Base-by-base conservation (phyloP, 1,139 yeast genomes). In the Maudiozyma humilis region DNA sequence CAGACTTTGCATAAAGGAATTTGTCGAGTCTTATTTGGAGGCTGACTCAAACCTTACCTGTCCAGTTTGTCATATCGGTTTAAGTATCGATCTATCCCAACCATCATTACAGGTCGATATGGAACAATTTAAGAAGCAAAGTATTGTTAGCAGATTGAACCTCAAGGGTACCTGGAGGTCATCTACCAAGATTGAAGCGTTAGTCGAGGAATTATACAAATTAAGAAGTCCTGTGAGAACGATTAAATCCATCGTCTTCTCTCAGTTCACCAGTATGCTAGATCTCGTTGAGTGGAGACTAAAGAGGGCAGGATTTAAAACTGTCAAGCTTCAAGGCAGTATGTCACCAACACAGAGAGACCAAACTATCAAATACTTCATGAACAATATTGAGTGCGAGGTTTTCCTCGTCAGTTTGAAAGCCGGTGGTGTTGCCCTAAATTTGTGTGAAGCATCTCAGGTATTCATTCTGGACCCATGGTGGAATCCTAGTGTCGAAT, bases 401-500 rank as follows among this genome's bases (percentile, higher is more conserved):
- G 95, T 91, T 8, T 91, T 91, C 59, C 67, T 91, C 47, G 98
- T 91, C 6, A 88, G 96, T 25, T 72, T 93, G 55, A 91, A 91
- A 60, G 98, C 99, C 0, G 99, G 99, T 52, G 98, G 98, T 65
- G 98, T 91, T 32, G 98, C 98, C 0, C 72, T 91, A 53, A 91
- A 91, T 62, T 71, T 91, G 54, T 89, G 96, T 57, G 98, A 93
- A 60, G 98, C 98, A 0, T 87, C 95, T 1, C 96, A 89, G 55
- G 97, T 91, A 34, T 91, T 91, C 54, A 72, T 91, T 41, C 72
- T 91, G 71, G 98, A 91, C 57, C 97, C 97, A 23, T 91, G 98
- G 97, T 91, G 97, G 97, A 91, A 91, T 60, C 97, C 97, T 1
- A 83, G 95, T 55, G 94, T 88, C 3, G 97, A 91, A 64, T 91